Evolutionary conservation across 345 rosid species (phyloP), one percentile per base, ranked within the genome.

Genomic region (Heritiera littoralis): DNA sequence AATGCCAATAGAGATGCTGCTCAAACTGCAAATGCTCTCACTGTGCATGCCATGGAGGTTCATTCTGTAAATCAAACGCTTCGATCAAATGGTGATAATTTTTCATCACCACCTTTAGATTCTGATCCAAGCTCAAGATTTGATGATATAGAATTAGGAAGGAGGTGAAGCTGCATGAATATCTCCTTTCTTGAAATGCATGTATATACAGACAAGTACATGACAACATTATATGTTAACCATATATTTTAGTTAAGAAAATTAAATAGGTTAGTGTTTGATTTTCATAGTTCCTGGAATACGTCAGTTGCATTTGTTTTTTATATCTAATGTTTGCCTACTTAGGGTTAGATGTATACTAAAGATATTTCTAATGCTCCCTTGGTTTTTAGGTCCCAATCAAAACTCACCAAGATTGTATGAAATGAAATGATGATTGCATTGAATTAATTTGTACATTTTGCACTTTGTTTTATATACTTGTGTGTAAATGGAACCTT

Each of bases 141-240:
- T 15, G 86, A 85, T 14, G 81, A 74, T 6, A 41, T 87, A 63
- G 88, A 83, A 64, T 73, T 76, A 11, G 88, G 87, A 15, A 67
- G 77, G 72, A 78, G 67, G 41, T 85, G 85, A 72, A 72, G 23
- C 28, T 35, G 78, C 1, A 32, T 66, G 7, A 54, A 54, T 23
- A 52, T 67, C 13, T 40, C 46, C 70, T 38, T 66, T 38, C 46
- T 66, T 9, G 6, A 66, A 14, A 5, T 1, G 23, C 11, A 15
- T 60, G n/a, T 13, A 35, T 65, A 32, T 35, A 32, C 45, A 30
- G 35, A 13, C n/a, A 65, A 65, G n/a, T 30, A 13, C 1, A 1
- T 32, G 65, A 7, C 65, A 23, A n/a, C 12, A 60, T 14, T 32
- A 20, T 65, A 14, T 5, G 45, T 35, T 1, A 60, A 2, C 61